Conservation (phyloP, 2,329 filamentous ascomycete genomes). For the Taxawa tesnikishii region DNA sequence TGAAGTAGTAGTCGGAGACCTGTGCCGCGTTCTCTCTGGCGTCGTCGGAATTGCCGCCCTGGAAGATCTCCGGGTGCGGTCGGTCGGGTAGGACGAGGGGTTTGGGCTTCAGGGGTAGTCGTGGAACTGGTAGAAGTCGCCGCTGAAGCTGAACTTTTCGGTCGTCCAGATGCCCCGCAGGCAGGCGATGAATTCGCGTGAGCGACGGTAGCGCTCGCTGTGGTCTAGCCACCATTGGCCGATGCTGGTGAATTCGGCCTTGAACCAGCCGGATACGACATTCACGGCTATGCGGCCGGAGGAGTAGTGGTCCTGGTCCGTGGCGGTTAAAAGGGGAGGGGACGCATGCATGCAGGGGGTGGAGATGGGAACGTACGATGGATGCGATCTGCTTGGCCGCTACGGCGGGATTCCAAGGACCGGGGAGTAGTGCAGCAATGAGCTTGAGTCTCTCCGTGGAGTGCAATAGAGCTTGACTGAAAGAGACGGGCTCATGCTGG, state of each 20-base stretch:
- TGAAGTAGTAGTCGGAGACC: conserved; percentile 41
- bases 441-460: conserved; percentile 36
- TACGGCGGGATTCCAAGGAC: conserved; percentile 38
- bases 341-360: too few species aligned
- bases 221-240: conserved; percentile 45
- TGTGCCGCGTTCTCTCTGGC: conserved; percentile 36
- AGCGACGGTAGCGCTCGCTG: conserved; percentile 38
- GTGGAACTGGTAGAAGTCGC: conserved; percentile 42
- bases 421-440: conserved; percentile 39
- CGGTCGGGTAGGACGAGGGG: conserved; percentile 31
- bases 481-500: conserved; percentile 41
- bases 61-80: conserved; percentile 40
- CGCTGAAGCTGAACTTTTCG: conserved; percentile 35
- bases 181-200: conserved; percentile 38
- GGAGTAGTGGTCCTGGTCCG: conserved; percentile 39
- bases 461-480: conserved; percentile 38
- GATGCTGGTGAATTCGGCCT: conserved; percentile 38
- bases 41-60: conserved; percentile 40
- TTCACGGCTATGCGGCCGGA: conserved; percentile 41
- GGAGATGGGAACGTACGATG: too few species aligned
- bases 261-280: conserved; percentile 43
- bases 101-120: conserved; percentile 38
- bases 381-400: conserved; percentile 42
- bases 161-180: conserved; percentile 41
- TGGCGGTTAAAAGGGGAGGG: too few species aligned